Percentiles rank a stretch among this genome's conserved stretches.
These are phyloP conservation scores for Vitis rotundifolia DNA, from an alignment of 164 flowering plant species.

Conservation along the genomic window DNA sequence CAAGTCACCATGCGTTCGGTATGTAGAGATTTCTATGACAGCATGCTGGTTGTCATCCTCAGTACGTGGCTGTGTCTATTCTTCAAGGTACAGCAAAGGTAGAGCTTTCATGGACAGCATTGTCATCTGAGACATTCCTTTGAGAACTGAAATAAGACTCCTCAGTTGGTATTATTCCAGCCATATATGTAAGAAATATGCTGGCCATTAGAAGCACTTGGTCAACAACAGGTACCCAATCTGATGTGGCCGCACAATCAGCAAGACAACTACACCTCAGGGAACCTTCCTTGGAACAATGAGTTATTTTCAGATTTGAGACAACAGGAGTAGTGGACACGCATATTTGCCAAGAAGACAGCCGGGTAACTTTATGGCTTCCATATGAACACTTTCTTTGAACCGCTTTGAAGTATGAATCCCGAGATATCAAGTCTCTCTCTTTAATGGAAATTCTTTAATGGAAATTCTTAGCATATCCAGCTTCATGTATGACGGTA, in stretches of 20 bases:
- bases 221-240: slow-evolving; percentile 60
- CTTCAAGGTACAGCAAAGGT: slow-evolving; percentile 36
- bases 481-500: slow-evolving; percentile 32
- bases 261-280: slow-evolving; percentile 47
- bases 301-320: slow-evolving; percentile 15
- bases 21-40: too few species aligned
- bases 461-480: slow-evolving; percentile 21
- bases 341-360: slow-evolving; percentile 17
- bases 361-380: slow-evolving; percentile 12
- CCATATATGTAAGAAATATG: slow-evolving; percentile 74
- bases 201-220: slow-evolving; percentile 74
- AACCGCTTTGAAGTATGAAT: slow-evolving; percentile 13
- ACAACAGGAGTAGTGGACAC: slow-evolving; percentile 13
- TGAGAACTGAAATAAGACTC: slow-evolving; percentile 23
- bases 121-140: slow-evolving; percentile 23
- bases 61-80: too few species aligned
- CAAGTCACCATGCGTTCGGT: too few species aligned
- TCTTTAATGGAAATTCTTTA: slow-evolving; percentile 10
- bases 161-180: slow-evolving; percentile 69
- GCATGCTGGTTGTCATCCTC: too few species aligned
- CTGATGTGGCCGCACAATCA: slow-evolving; percentile 42
- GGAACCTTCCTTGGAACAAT: slow-evolving; percentile 14
- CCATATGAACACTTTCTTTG: slow-evolving; percentile 28
- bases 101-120: slow-evolving; percentile 27
- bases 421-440: slow-evolving; percentile 15